A percentile compares a stretch with the other conserved stretches of the same genome.
These are phyloP conservation scores for Agapanthus africanus DNA, from an alignment of 106 monocot species.

Conservation along the genomic window DNA sequence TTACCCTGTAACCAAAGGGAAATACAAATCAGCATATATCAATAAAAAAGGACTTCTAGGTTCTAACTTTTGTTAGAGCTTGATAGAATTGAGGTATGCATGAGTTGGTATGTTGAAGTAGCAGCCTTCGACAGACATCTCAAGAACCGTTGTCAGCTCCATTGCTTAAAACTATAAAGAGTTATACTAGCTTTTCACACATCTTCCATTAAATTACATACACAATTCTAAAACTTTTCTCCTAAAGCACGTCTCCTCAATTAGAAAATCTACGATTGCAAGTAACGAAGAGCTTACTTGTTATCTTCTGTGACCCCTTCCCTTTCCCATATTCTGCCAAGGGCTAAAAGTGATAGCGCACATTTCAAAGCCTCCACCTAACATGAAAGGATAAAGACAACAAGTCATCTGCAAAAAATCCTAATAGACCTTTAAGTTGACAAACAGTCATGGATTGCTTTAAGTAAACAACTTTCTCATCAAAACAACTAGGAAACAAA, in stretches of 20 bases:
- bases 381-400: neutral
- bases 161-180: neutral
- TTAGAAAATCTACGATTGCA: neutral
- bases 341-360: slow-evolving; percentile 74
- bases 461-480: neutral
- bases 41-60: neutral
- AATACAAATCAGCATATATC: neutral
- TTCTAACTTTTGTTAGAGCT: slow-evolving; percentile 7
- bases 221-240: neutral
- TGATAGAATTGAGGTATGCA: neutral
- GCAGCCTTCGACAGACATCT: neutral
- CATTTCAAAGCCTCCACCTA: slow-evolving; percentile 96
- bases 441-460: neutral
- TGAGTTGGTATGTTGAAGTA: neutral
- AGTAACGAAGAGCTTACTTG: slow-evolving; percentile 28
- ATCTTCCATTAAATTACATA: neutral
- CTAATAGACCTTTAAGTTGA: neutral
- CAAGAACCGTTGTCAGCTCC: neutral
- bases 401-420: neutral
- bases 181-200: neutral
- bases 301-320: slow-evolving; percentile 85
- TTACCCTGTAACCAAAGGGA: neutral
- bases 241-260: neutral
- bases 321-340: slow-evolving; percentile 71
- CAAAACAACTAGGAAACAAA: neutral